These are phyloP conservation scores for Coemansia sp. DNA, from an alignment of 192 early-diverging fungal genomes.

Conservation along the genomic window DNA sequence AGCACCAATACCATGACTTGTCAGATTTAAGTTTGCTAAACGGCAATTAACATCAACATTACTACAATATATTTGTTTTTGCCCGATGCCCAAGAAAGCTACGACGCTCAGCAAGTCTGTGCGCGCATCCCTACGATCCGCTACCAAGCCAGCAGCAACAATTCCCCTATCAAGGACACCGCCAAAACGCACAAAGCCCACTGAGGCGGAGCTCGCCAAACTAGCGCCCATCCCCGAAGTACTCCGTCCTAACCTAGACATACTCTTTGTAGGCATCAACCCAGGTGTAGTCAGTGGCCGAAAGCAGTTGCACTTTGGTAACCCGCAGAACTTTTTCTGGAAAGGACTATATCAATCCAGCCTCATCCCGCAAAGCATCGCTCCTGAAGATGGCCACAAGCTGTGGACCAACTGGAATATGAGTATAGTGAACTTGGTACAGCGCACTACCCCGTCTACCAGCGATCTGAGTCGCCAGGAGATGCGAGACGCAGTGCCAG, in stretches of 20 bases:
- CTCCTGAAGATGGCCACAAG: conserved; percentile 57
- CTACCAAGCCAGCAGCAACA: not conserved
- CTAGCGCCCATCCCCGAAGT: conserved; percentile 52
- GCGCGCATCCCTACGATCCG: not conserved
- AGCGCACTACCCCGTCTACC: conserved; percentile 61
- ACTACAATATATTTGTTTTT: not conserved
- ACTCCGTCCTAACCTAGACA: conserved; percentile 45
- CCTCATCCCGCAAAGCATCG: conserved; percentile 57
- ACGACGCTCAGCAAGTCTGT: not conserved
- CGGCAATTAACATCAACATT: too few species aligned
- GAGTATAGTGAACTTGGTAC: conserved; percentile 68
- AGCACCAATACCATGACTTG: too few species aligned
- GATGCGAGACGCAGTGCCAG: conserved; percentile 63
- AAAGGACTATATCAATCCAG: conserved; percentile 66
- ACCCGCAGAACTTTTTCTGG: conserved; percentile 76
- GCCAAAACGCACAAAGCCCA: conserved; percentile 8
- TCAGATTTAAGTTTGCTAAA: too few species aligned
- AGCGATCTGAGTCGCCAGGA: conserved; percentile 63
- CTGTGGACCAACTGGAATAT: conserved; percentile 59
- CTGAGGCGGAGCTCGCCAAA: conserved; percentile 14
- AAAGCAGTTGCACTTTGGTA: conserved; percentile 69
- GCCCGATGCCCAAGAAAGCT: not conserved
- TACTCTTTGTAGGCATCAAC: conserved; percentile 79
- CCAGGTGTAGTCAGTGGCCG: conserved; percentile 65
- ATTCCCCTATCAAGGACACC: not conserved